phyloP scores from a whole-genome alignment of 129 eudicot genomes.

The Kitagawia praeruptora region DNA sequence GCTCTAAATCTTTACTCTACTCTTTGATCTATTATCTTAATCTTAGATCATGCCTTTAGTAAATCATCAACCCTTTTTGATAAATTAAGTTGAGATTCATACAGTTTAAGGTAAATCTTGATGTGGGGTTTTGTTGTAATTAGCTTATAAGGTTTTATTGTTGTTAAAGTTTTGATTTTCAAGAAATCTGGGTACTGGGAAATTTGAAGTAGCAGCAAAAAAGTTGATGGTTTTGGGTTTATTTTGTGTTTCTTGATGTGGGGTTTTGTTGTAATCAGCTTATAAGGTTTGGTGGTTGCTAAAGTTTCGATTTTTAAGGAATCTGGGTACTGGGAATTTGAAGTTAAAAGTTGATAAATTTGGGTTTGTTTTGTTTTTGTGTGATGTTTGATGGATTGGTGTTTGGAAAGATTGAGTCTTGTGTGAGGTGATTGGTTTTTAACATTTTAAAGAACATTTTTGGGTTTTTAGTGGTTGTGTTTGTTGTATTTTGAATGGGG shows the following conservation, averaged over 20 bases:
- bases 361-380: not conserved
- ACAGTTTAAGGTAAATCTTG: not conserved
- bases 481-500: slow-evolving; percentile 21
- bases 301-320: not conserved
- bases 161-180: not conserved
- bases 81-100: not conserved
- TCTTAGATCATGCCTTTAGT: not conserved
- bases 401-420: not conserved
- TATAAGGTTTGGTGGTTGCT: not conserved
- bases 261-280: not conserved
- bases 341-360: not conserved
- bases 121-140: not conserved
- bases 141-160: not conserved
- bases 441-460: not conserved
- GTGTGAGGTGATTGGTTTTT: not conserved
- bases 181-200: not conserved
- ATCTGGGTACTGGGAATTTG: not conserved
- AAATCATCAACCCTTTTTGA: not conserved
- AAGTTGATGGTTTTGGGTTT: not conserved
- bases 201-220: not conserved
- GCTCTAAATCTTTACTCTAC: not conserved
- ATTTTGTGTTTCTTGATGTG: not conserved
- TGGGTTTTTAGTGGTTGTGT: not conserved
- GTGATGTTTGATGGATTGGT: not conserved
- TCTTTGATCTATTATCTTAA: not conserved